Conservation (phyloP, 1,139 yeast genomes). For the Schwanniomyces etchellsii region DNA sequence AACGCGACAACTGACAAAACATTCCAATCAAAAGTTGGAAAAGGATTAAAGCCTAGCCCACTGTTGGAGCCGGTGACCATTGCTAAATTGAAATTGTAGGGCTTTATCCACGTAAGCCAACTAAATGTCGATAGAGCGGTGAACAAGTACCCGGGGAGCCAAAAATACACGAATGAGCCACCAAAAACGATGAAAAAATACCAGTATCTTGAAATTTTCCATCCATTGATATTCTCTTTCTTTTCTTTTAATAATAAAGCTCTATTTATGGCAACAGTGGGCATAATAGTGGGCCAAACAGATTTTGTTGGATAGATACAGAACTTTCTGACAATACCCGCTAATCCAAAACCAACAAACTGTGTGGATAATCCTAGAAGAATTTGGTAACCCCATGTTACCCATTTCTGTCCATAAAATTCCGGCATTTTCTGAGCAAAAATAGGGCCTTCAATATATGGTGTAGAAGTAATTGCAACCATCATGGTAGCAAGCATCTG, state of each 20-base stretch:
- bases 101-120: slow-evolving; percentile 36
- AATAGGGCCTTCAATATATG: not conserved
- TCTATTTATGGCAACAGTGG: slow-evolving; percentile 40
- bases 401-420: slow-evolving; percentile 31
- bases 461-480: slow-evolving; percentile 17
- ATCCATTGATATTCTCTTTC: slow-evolving; percentile 33
- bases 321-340: slow-evolving; percentile 54
- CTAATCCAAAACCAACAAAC: slow-evolving; percentile 58
- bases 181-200: slow-evolving; percentile 21
- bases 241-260: slow-evolving; percentile 42
- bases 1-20: slow-evolving; percentile 46
- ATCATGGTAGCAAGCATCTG: slow-evolving; percentile 25
- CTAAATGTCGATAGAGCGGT: slow-evolving; percentile 27
- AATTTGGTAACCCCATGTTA: slow-evolving; percentile 44
- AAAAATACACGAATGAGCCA: slow-evolving; percentile 24
- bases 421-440: slow-evolving; percentile 20
- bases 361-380: slow-evolving; percentile 49
- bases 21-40: slow-evolving; percentile 33
- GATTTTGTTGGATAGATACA: slow-evolving; percentile 52
- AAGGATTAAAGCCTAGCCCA: slow-evolving; percentile 52
- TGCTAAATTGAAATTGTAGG: slow-evolving; percentile 27
- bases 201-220: slow-evolving; percentile 27
- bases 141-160: slow-evolving; percentile 32
- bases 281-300: slow-evolving; percentile 57
- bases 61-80: slow-evolving; percentile 47